Evolutionary conservation across 441 rosid genomes (phyloP).

Genomic region (Croton laevigatus): DNA sequence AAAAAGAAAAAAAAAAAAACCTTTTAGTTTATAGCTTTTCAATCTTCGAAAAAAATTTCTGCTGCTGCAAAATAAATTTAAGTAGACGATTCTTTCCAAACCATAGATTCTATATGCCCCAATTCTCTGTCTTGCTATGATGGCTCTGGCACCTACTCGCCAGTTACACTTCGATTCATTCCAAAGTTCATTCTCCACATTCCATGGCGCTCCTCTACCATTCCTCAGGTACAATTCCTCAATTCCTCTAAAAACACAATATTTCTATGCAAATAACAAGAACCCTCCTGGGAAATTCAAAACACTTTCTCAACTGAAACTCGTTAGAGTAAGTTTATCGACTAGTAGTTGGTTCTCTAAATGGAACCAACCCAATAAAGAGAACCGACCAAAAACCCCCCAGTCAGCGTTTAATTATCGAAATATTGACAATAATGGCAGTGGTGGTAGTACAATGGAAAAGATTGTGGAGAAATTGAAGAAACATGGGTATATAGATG

Average conservation of each 20-base stretch:
- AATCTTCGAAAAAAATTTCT: slow-evolving; percentile 4
- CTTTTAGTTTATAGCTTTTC: neutral
- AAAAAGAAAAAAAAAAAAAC: no score
- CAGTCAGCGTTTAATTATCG: slow-evolving; percentile 25
- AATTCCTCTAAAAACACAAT: slow-evolving; percentile 26
- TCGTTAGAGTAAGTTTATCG: slow-evolving; percentile 23
- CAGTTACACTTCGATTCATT: slow-evolving; percentile 53
- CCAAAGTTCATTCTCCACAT: slow-evolving; percentile 45
- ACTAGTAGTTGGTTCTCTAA: slow-evolving; percentile 25
- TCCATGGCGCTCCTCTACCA: slow-evolving; percentile 41
- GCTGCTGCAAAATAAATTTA: no score
- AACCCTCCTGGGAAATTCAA: slow-evolving; percentile 31
- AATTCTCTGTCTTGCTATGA: slow-evolving; percentile 18
- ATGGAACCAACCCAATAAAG: slow-evolving; percentile 26
- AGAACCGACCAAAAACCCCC: slow-evolving; percentile 23
- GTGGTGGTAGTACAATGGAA: slow-evolving; percentile 65
- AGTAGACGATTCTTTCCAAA: neutral
- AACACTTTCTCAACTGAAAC: slow-evolving; percentile 15
- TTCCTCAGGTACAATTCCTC: slow-evolving; percentile 45
- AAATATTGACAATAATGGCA: slow-evolving; percentile 17
- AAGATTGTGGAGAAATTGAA: slow-evolving; percentile 78
- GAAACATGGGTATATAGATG: slow-evolving; percentile 61
- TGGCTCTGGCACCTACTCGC: slow-evolving; percentile 54
- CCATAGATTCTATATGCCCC: slow-evolving; percentile 5
- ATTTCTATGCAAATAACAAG: slow-evolving; percentile 21